Conservation (phyloP, 805 yeast species). For the Yarrowia sp. region DNA sequence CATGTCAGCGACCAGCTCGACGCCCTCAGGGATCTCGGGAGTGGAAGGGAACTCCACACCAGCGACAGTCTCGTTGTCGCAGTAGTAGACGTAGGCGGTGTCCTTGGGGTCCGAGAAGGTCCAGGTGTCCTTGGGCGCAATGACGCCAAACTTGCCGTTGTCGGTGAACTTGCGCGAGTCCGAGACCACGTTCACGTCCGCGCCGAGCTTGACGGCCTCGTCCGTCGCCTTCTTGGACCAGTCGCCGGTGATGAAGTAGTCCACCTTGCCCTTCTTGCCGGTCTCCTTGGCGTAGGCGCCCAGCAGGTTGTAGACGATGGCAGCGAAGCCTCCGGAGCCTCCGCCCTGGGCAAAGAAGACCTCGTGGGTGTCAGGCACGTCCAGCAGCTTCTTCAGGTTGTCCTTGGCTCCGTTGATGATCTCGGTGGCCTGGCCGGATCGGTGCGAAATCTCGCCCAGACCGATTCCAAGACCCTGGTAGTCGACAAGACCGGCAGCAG, state of each 20-base stretch:
- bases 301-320: slow-evolving; percentile 75
- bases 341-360: slow-evolving; percentile 97
- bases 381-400: slow-evolving; percentile 60
- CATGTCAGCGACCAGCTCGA: slow-evolving; percentile 89
- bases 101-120: slow-evolving; percentile 52
- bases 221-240: slow-evolving; percentile 90
- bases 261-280: slow-evolving; percentile 75
- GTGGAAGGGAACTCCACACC: slow-evolving; percentile 80
- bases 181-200: slow-evolving; percentile 66
- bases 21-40: slow-evolving; percentile 57
- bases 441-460: slow-evolving; percentile 93
- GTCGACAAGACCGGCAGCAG: slow-evolving; percentile 77
- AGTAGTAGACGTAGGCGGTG: slow-evolving; percentile 80
- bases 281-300: slow-evolving; percentile 71
- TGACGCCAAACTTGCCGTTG: slow-evolving; percentile 58
- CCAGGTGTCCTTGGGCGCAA: slow-evolving; percentile 71
- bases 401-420: slow-evolving; percentile 76
- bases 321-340: slow-evolving; percentile 93
- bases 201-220: slow-evolving; percentile 83
- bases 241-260: slow-evolving; percentile 85
- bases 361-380: slow-evolving; percentile 89
- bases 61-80: slow-evolving; percentile 96
- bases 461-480: slow-evolving; percentile 76
- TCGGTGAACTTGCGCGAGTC: slow-evolving; percentile 48
- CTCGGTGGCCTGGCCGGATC: slow-evolving; percentile 76